Base-by-base conservation (phyloP, 2,329 filamentous ascomycete genomes). In the Thermoascus crustaceus region DNA sequence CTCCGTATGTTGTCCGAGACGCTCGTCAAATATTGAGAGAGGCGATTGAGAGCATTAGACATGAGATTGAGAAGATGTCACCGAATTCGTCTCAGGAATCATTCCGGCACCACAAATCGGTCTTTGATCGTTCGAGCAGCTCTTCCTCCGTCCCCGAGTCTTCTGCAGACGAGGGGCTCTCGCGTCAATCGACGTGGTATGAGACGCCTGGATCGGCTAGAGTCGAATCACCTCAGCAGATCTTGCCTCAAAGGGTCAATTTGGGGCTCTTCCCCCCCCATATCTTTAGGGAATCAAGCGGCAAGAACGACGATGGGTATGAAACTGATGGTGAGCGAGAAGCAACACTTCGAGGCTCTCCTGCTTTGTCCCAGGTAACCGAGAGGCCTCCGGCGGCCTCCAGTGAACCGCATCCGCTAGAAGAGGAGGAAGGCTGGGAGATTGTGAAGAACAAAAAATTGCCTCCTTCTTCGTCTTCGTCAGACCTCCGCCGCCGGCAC, bases 121-220 rank as follows among this genome's bases (percentile, higher is more conserved):
- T 69, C 5, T 69, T 69, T 45, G 66, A 69, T 38, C 53, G 61
- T 14, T 63, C 60, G 9, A 67, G 62, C 40, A 67, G 65, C 44
- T 63, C 61, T 2, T 66, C 63, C 1, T 68, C 63, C 0, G 52
- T 55, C 1, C 59, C 60, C 3, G 55, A 58, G n/a, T 62, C 61
- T 1, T 58, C 62, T 0, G 50, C 57, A 4, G 57, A 61, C n/a
- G 59, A 60, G 24, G 54, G 54, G 9, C 45, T 49, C 3, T 55
- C 55, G 5, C 54, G 54, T 2, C 46, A 51, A n/a, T 46, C 57
- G 5, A 63, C 57, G 1, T 53, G 50, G 41, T 54, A 54, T 32
- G 52, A 48, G 20, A 55, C 60, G 17, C 37, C 47, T 5, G 48
- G 47, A 1, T 48, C 54, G 10, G 26, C 43, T 20, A 43, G 47